A percentile compares a stretch with the other conserved stretches of the same genome.
These are phyloP conservation scores for Nemania bipapillata DNA, from an alignment of 2,329 filamentous ascomycete genomes.

Conservation along the genomic window DNA sequence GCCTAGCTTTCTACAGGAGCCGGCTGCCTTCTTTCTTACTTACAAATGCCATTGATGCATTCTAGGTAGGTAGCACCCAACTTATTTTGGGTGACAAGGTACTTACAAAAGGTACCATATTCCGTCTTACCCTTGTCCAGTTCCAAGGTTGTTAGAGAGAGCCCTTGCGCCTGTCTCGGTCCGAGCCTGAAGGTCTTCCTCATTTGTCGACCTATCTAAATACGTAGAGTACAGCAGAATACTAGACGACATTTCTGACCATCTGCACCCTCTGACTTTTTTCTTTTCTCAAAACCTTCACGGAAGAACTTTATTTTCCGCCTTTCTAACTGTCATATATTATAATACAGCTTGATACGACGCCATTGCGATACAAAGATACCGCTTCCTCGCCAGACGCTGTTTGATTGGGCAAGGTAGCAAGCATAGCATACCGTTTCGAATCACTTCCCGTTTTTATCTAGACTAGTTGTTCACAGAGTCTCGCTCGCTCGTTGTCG, in stretches of 20 bases:
- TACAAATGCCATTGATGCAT: not conserved
- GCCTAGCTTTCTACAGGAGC: slow-evolving; percentile 5
- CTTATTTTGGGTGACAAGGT: not conserved
- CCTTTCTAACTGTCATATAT: too few species aligned
- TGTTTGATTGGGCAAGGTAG: not conserved
- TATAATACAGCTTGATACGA: too few species aligned
- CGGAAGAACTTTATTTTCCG: not conserved
- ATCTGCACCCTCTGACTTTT: not conserved
- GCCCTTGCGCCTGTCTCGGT: slow-evolving; percentile 13
- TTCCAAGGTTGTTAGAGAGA: too few species aligned
- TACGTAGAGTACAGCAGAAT: not conserved
- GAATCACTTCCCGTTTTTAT: not conserved
- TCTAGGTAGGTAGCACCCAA: not conserved
- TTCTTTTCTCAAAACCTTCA: not conserved
- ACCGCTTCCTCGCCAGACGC: not conserved
- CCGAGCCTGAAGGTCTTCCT: slow-evolving; percentile 12
- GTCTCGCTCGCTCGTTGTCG: not conserved
- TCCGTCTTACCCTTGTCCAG: not conserved
- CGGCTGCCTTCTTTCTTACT: slow-evolving; percentile 6
- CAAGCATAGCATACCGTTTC: too few species aligned
- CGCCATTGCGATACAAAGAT: not conserved
- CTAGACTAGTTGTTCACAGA: not conserved
- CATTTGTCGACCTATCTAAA: not conserved
- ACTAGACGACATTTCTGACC: not conserved
- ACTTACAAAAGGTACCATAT: not conserved